Evolutionary conservation across 441 rosid species (phyloP).

Genomic region (Brassica hybrid): DNA sequence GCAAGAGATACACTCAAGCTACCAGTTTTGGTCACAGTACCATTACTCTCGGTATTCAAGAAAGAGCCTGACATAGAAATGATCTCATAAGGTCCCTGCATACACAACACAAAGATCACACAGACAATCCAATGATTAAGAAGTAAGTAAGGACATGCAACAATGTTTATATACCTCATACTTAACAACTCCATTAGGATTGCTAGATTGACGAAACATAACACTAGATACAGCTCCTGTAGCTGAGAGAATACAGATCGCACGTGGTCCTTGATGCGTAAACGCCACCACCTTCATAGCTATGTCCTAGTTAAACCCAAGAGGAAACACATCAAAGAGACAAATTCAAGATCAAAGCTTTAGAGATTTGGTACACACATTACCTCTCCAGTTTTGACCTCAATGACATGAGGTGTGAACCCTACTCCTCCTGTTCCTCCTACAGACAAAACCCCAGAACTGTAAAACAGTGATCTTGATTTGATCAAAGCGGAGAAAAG

Average conservation of each 20-base stretch:
- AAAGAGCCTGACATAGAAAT: constrained; percentile 87
- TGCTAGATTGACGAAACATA: constrained; percentile 71
- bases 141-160: too few relatives aligned
- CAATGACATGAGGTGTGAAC: constrained; percentile 95
- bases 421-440: constrained; percentile 90
- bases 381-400: constrained; percentile 91
- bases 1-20: constrained; percentile 84
- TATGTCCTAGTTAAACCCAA: constrained; percentile 93
- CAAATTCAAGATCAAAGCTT: neutral
- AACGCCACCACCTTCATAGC: constrained; percentile 76
- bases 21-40: constrained; percentile 53
- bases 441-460: constrained; percentile 28
- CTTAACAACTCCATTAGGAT: constrained; percentile 65
- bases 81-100: constrained; percentile 91
- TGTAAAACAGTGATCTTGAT: constrained; percentile 8
- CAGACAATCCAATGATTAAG: constrained; percentile 5
- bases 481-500: constrained; percentile 15
- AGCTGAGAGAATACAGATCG: constrained; percentile 92
- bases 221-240: constrained; percentile 89
- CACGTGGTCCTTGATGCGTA: constrained; percentile 90
- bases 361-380: constrained; percentile 16
- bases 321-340: neutral
- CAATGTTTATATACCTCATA: constrained; percentile 67
- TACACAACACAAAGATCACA: constrained; percentile 23
- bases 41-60: constrained; percentile 64